Evolutionary conservation across 225 moss, liverwort and hornwort species (phyloP).

Genomic region (Sphagnum contortum): DNA sequence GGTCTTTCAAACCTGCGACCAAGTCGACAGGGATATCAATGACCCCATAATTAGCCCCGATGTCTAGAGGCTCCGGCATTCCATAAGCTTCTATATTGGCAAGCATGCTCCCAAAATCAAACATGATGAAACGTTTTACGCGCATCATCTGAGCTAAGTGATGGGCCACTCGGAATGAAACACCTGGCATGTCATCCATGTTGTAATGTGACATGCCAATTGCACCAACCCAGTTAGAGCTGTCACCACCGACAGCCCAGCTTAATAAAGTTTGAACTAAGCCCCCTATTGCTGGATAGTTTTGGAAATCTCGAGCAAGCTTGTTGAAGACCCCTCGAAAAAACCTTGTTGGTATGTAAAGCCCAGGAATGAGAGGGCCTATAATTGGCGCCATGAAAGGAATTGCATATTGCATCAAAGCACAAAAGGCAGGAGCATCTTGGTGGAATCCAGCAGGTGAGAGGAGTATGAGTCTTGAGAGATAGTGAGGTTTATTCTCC

Average conservation of each 20-base stretch:
- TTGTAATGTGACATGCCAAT: conserved; percentile 89
- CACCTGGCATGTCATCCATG: conserved; percentile 95
- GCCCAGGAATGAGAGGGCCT: conserved; percentile 53
- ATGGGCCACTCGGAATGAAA: conserved; percentile 53
- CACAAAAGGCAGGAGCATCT: conserved; percentile 47
- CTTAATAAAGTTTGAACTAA: conserved; percentile 71
- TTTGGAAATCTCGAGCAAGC: conserved; percentile 76
- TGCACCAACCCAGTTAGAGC: conserved; percentile 87
- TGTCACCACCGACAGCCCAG: conserved; percentile 60
- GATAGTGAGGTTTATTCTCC: conserved; percentile 65
- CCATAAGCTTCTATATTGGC: conserved; percentile 66
- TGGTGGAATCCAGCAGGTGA: conserved; percentile 89
- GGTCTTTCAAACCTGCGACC: conserved; percentile 73
- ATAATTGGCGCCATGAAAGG: conserved; percentile 48
- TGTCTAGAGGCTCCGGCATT: conserved; percentile 43
- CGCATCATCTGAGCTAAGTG: conserved; percentile 86
- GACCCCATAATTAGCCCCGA: conserved; percentile 56
- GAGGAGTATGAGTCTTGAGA: conserved; percentile 68
- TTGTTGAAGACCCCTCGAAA: conserved; percentile 86
- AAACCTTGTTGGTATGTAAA: conserved; percentile 86
- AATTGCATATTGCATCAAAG: conserved; percentile 26
- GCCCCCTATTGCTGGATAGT: conserved; percentile 80
- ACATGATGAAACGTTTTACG: conserved; percentile 56
- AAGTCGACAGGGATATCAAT: conserved; percentile 79
- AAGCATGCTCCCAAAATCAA: conserved; percentile 44